Conservation (phyloP, 495 filamentous ascomycete genomes). For the Aspergillus indologenus region DNA sequence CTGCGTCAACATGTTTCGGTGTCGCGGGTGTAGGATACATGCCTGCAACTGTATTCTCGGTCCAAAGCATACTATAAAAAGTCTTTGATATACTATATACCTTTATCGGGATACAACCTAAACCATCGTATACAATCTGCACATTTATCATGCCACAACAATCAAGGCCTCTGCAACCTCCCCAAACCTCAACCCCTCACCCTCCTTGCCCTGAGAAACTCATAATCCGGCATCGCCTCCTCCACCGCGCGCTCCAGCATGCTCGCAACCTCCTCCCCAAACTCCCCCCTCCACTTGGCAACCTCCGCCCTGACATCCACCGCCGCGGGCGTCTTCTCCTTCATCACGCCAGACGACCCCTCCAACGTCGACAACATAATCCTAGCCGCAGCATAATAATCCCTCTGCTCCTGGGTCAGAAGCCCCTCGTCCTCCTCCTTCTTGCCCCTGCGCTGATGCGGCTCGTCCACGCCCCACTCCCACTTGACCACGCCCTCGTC, state of each 20-base stretch:
- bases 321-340: slow-evolving; percentile 31
- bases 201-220: slow-evolving; percentile 40
- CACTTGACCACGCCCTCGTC: slow-evolving; percentile 33
- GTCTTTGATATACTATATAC: too few species aligned
- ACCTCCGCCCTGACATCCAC: slow-evolving; percentile 40
- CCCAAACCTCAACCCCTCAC: neutral
- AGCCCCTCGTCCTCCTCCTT: neutral
- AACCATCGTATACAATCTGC: neutral
- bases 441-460: slow-evolving; percentile 12
- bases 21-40: too few species aligned
- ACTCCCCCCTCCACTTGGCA: slow-evolving; percentile 45
- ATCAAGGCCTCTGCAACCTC: too few species aligned
- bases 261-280: slow-evolving; percentile 36
- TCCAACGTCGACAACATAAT: slow-evolving; percentile 33
- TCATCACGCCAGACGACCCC: slow-evolving; percentile 34
- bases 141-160: neutral
- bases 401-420: neutral
- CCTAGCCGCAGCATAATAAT: neutral
- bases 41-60: too few species aligned
- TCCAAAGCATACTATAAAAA: too few species aligned
- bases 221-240: slow-evolving; percentile 47
- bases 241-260: slow-evolving; percentile 35
- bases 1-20: too few species aligned
- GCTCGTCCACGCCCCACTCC: slow-evolving; percentile 28
- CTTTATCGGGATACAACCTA: neutral